These are phyloP conservation scores for Aspergillus ellipticus DNA, from an alignment of 495 filamentous ascomycete genomes.

Conservation along the genomic window DNA sequence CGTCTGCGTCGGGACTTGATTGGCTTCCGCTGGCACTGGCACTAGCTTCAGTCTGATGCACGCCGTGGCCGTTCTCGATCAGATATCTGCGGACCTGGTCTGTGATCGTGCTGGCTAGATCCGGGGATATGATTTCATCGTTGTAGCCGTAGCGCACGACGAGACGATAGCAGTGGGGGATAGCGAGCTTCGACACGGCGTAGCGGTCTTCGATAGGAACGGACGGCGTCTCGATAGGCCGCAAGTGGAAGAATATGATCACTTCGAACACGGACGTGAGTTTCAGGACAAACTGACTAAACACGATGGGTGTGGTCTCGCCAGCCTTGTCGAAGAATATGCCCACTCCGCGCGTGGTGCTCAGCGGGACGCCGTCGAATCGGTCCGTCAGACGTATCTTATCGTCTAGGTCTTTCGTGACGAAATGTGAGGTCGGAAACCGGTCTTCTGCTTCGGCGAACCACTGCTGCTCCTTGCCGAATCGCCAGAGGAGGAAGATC, in stretches of 20 bases:
- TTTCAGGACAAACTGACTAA: slow-evolving; percentile 61
- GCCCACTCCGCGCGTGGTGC: slow-evolving; percentile 49
- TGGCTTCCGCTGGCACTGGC: background rate
- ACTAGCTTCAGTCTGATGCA: background rate
- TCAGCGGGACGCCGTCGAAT: slow-evolving; percentile 23
- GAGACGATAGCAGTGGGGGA: slow-evolving; percentile 60
- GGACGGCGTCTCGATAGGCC: slow-evolving; percentile 46
- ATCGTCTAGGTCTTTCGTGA: slow-evolving; percentile 6
- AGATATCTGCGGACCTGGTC: slow-evolving; percentile 52
- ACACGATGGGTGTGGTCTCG: slow-evolving; percentile 52
- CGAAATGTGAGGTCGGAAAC: slow-evolving; percentile 37
- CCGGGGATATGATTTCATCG: slow-evolving; percentile 60
- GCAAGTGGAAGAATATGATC: slow-evolving; percentile 60
- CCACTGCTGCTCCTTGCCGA: slow-evolving; percentile 73
- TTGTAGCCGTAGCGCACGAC: slow-evolving; percentile 68
- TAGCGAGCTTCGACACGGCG: slow-evolving; percentile 40
- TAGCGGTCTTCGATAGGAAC: slow-evolving; percentile 45
- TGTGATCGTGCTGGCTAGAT: slow-evolving; percentile 57
- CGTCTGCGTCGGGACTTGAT: background rate
- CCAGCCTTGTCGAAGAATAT: slow-evolving; percentile 68
- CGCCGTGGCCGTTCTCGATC: slow-evolving; percentile 30
- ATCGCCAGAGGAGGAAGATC: slow-evolving; percentile 68
- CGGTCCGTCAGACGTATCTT: slow-evolving; percentile 11
- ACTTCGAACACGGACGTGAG: slow-evolving; percentile 55
- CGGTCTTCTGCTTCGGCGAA: slow-evolving; percentile 56